Conservation (phyloP, 495 filamentous ascomycete species). For the Aspergillus haitiensis region DNA sequence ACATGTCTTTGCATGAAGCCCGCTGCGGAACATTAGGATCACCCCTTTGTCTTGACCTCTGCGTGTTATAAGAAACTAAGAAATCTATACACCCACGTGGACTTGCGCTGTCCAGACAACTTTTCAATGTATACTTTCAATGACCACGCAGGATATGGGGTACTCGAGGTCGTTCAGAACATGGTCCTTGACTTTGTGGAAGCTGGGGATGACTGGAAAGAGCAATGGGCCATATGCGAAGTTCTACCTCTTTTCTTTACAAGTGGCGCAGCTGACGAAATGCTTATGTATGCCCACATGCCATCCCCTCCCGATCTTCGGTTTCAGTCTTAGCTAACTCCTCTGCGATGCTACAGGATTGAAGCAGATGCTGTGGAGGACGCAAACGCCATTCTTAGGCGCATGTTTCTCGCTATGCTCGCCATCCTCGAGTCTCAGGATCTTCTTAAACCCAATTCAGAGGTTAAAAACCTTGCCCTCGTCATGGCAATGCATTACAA, state of each 20-base stretch:
- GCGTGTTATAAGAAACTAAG: conserved; percentile 29
- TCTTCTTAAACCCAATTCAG: conserved; percentile 31
- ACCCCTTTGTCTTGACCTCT: conserved; percentile 38
- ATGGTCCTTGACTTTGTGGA: conserved; percentile 39
- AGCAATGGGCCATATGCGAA: conserved; percentile 40
- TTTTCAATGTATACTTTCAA: conserved; percentile 45
- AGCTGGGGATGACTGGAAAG: conserved; percentile 30
- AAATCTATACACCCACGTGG: conserved; percentile 1
- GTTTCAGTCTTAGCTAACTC: not conserved
- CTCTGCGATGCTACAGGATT: conserved; percentile 14
- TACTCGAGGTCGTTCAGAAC: conserved; percentile 44
- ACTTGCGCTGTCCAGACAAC: conserved; percentile 39
- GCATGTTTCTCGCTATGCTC: conserved; percentile 36
- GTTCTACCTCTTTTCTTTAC: conserved; percentile 26
- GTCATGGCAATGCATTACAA: conserved; percentile 27
- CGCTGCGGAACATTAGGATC: conserved; percentile 38
- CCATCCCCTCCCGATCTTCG: not conserved
- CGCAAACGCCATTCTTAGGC: conserved; percentile 22
- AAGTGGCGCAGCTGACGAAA: conserved; percentile 5
- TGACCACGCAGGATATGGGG: conserved; percentile 39
- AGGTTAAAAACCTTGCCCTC: conserved; percentile 36
- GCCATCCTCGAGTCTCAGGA: conserved; percentile 27
- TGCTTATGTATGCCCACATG: conserved; percentile 18
- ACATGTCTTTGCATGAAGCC: conserved; percentile 43
- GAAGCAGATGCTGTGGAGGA: conserved; percentile 23